Conservation (phyloP, 192 early-diverging fungal species). For the Coemansia sp. region DNA sequence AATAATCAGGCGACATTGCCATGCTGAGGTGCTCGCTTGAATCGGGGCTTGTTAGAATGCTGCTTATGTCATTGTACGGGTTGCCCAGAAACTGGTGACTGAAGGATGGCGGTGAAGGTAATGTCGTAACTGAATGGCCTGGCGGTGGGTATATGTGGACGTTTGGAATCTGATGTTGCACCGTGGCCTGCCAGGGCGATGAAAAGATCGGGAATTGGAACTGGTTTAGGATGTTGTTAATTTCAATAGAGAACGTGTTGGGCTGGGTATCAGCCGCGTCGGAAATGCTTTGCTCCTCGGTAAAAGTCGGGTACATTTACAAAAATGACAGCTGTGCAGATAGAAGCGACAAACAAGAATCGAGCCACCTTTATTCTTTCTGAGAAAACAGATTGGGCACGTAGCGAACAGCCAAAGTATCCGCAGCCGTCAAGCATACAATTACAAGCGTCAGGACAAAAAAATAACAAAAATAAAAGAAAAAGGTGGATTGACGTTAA, state of each 20-base stretch:
- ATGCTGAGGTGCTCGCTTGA: neutral
- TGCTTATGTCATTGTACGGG: neutral
- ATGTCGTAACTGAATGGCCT: neutral
- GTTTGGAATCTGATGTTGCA: neutral
- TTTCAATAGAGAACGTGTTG: neutral
- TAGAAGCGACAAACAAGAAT: constrained; percentile 6
- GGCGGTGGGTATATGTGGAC: neutral
- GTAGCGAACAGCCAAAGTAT: neutral
- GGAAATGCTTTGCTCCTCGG: constrained; percentile 3
- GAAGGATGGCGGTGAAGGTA: neutral
- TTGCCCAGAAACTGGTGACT: neutral
- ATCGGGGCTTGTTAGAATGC: neutral
- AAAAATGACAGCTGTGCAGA: constrained; percentile 2
- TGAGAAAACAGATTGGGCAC: neutral
- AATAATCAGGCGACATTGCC: neutral
- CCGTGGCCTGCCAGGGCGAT: neutral
- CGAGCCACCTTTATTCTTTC: constrained; percentile 5
- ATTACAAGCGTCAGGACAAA: neutral
- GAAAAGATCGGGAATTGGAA: neutral
- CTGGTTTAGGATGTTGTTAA: constrained; percentile 1
- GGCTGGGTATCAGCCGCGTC: constrained; percentile 4
- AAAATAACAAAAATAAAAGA: neutral
- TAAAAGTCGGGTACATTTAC: constrained; percentile 8
- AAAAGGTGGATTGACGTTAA: neutral
- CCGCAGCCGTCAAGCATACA: neutral